Evolutionary conservation across 345 rosid genomes (phyloP).

Genomic region (Balakata baccata): DNA sequence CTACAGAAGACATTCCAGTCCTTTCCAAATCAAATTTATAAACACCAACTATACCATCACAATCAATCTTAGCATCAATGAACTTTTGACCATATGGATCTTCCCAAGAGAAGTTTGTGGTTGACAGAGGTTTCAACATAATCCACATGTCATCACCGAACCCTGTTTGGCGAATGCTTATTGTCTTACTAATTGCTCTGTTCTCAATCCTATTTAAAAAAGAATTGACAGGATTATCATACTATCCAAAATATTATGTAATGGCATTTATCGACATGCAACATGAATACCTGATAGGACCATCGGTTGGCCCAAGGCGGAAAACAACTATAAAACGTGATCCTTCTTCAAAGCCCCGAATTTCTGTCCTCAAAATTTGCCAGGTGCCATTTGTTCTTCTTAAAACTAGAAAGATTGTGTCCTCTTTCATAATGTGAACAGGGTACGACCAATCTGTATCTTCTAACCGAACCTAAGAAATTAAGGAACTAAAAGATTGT

Average conservation of each 20-base stretch:
- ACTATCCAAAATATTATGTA: neutral
- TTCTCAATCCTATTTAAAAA: conserved; percentile 72
- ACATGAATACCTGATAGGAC: conserved; percentile 75
- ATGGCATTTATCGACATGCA: neutral
- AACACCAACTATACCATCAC: conserved; percentile 32
- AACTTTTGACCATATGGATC: conserved; percentile 87
- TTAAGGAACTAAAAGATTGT: neutral
- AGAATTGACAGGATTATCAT: conserved; percentile 19
- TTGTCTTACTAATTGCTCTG: conserved; percentile 51
- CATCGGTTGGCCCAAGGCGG: conserved; percentile 71
- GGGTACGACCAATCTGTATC: conserved; percentile 95
- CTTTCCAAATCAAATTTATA: conserved; percentile 67
- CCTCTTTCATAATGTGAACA: conserved; percentile 74
- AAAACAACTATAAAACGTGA: conserved; percentile 91
- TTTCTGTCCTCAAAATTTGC: conserved; percentile 64
- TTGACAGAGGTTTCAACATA: conserved; percentile 62
- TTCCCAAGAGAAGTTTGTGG: conserved; percentile 84
- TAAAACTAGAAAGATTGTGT: conserved; percentile 76
- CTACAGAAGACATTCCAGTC: conserved; percentile 43
- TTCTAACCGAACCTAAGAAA: conserved; percentile 63
- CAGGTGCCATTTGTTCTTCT: conserved; percentile 53
- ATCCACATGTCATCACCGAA: conserved; percentile 76
- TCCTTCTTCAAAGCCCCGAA: conserved; percentile 98
- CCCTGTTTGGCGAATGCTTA: conserved; percentile 85
- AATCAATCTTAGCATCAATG: conserved; percentile 64